Evolutionary conservation across 2,329 filamentous ascomycete species (phyloP).

Genomic region (Xylaria sp.): DNA sequence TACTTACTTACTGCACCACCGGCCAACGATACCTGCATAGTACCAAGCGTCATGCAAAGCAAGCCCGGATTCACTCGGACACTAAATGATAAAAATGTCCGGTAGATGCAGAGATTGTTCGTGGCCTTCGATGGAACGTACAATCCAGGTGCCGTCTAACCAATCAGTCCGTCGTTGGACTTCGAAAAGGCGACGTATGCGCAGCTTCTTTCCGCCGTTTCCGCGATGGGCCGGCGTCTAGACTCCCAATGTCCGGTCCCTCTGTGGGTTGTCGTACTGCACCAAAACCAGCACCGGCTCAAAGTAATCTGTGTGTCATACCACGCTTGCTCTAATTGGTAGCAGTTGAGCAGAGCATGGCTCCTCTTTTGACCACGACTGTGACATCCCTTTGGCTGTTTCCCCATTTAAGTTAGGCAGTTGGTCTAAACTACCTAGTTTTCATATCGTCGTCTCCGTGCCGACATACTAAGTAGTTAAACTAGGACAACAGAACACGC

Average conservation of each 20-base stretch:
- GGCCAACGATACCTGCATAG: constrained; percentile 13
- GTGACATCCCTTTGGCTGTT: neutral
- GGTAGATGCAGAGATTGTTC: constrained; percentile 21
- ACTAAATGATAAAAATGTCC: constrained; percentile 9
- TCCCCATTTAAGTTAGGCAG: neutral
- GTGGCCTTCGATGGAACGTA: constrained; percentile 6
- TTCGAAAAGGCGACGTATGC: neutral
- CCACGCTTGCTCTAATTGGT: constrained; percentile 8
- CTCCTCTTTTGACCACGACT: constrained; percentile 1
- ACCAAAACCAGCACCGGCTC: neutral
- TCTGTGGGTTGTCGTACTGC: constrained; percentile 4
- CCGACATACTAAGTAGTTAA: neutral
- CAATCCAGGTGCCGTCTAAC: neutral
- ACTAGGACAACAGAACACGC: constrained; percentile 1
- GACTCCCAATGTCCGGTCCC: constrained; percentile 11
- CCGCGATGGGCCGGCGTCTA: constrained; percentile 23
- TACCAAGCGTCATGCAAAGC: constrained; percentile 23
- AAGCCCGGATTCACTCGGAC: constrained; percentile 18
- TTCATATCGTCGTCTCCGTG: neutral
- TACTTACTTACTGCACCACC: constrained; percentile 11
- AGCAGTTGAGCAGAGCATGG: neutral
- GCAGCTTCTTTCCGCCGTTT: constrained; percentile 25
- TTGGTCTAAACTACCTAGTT: neutral
- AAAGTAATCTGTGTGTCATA: neutral
- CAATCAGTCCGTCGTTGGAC: constrained; percentile 4